Evolutionary conservation across 768 basidiomycete genomes (phyloP).

Genomic region (Boletus subcaerulescens): DNA sequence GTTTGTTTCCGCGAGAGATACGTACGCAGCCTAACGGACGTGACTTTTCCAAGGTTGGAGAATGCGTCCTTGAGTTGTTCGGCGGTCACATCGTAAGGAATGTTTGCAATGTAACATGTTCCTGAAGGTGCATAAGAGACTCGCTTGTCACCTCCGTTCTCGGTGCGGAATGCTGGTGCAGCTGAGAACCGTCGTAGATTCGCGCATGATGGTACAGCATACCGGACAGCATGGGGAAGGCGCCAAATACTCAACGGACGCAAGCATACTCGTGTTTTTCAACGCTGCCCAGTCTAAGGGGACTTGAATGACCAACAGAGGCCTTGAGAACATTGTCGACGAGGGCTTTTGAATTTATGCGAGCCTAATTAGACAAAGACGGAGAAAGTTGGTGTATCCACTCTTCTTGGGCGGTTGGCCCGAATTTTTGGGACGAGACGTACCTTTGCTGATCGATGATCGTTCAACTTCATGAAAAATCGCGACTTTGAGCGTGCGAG

Average conservation of each 20-base stretch:
- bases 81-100: slow-evolving; percentile 47
- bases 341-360: too few relatives aligned
- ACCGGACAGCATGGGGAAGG: not conserved
- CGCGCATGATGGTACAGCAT: not conserved
- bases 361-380: too few relatives aligned
- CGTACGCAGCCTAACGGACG: slow-evolving; percentile 41
- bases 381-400: too few relatives aligned
- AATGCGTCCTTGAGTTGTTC: slow-evolving; percentile 42
- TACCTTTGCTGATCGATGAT: too few relatives aligned
- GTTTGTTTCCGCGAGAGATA: slow-evolving; percentile 3
- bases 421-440: too few relatives aligned
- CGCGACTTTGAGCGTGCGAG: too few relatives aligned
- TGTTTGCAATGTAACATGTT: slow-evolving; percentile 47
- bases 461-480: too few relatives aligned
- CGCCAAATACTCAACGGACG: slow-evolving; percentile 16
- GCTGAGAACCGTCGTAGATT: slow-evolving; percentile 21
- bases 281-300: slow-evolving; percentile 2
- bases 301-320: slow-evolving; percentile 17
- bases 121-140: slow-evolving; percentile 28
- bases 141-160: not conserved
- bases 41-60: slow-evolving; percentile 41
- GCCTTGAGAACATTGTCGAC: slow-evolving; percentile 20
- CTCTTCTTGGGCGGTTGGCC: too few relatives aligned
- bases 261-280: slow-evolving; percentile 5
- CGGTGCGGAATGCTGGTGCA: slow-evolving; percentile 4